phyloP scores from a whole-genome alignment of 2,329 filamentous ascomycete species.

The Ophioceras dolichostomum region DNA sequence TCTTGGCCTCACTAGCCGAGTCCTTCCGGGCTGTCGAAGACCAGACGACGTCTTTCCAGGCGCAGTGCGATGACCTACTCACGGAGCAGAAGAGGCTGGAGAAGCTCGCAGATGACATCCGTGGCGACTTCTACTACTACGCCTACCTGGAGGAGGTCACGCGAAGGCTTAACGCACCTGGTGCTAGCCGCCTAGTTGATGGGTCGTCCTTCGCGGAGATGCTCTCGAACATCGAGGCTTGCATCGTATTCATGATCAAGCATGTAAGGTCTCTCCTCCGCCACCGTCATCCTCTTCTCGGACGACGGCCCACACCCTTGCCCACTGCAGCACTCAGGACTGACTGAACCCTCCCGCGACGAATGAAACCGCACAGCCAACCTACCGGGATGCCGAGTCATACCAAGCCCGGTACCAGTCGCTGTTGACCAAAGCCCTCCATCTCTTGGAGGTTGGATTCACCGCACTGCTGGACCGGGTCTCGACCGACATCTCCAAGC shows the following conservation, averaged over 20 bases:
- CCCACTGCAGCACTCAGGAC: neutral
- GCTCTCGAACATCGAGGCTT: constrained; percentile 75
- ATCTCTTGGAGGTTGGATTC: constrained; percentile 47
- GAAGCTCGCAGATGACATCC: constrained; percentile 69
- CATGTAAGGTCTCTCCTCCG: constrained; percentile 46
- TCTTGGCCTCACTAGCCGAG: constrained; percentile 67
- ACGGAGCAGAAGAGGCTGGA: constrained; percentile 70
- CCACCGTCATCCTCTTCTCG: too few species aligned
- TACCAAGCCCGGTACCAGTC: constrained; percentile 83
- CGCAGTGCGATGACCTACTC: constrained; percentile 80
- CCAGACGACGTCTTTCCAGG: constrained; percentile 87
- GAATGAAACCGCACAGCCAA: constrained; percentile 50
- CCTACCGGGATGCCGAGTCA: constrained; percentile 75
- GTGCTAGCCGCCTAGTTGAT: constrained; percentile 74
- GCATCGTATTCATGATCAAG: constrained; percentile 81
- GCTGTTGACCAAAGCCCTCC: constrained; percentile 56
- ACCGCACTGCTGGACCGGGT: constrained; percentile 38
- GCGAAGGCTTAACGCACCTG: constrained; percentile 79
- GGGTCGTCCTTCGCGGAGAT: constrained; percentile 80
- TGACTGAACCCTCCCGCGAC: too few species aligned
- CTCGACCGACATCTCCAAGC: constrained; percentile 40
- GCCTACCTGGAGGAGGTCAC: constrained; percentile 86
- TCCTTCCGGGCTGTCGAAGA: constrained; percentile 81
- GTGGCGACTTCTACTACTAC: constrained; percentile 88
- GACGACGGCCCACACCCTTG: too few species aligned